Evolutionary conservation across 768 basidiomycete genomes (phyloP).

Genomic region (Gymnopilus dilepis): DNA sequence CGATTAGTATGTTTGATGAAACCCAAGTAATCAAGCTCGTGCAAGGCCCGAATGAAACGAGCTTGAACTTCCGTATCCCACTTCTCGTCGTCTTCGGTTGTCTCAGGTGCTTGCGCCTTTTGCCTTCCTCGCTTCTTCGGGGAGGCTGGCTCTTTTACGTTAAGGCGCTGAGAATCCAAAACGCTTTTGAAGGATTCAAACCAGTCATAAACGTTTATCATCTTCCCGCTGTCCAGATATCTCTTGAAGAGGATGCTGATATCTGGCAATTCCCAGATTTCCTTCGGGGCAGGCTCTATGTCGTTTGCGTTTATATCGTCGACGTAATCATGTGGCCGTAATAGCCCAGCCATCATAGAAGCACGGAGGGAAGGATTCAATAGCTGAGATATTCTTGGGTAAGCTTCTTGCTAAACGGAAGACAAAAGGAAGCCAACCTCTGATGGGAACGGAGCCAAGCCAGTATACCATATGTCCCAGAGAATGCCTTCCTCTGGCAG

Average conservation of each 20-base stretch:
- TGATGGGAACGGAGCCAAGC: conserved; percentile 63
- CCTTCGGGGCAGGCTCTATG: conserved; percentile 6
- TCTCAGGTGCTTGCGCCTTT: conserved; percentile 32
- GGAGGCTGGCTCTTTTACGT: conserved; percentile 24
- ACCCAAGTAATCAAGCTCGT: conserved; percentile 83
- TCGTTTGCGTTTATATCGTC: conserved; percentile 12
- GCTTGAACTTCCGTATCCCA: conserved; percentile 75
- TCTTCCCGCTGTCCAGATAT: conserved; percentile 78
- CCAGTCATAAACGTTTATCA: conserved; percentile 92
- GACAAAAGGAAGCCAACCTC: conserved; percentile 50
- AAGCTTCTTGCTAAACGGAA: neutral
- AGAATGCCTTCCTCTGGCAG: conserved; percentile 56
- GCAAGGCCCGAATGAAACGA: conserved; percentile 78
- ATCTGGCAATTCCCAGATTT: conserved; percentile 67
- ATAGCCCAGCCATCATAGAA: conserved; percentile 62
- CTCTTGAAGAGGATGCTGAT: conserved; percentile 77
- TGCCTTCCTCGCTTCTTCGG: conserved; percentile 33
- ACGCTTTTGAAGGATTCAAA: conserved; percentile 76
- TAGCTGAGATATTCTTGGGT: conserved; percentile 44
- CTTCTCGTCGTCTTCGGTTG: conserved; percentile 44
- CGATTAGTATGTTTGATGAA: conserved; percentile 81
- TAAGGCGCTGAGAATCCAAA: conserved; percentile 61
- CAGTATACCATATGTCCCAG: conserved; percentile 81
- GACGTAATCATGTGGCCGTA: conserved; percentile 60
- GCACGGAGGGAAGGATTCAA: conserved; percentile 74